Evolutionary conservation across 2,329 filamentous ascomycete genomes (phyloP), one percentile per base, ranked within the genome.

Genomic region (Aspergillus chevalieri): DNA sequence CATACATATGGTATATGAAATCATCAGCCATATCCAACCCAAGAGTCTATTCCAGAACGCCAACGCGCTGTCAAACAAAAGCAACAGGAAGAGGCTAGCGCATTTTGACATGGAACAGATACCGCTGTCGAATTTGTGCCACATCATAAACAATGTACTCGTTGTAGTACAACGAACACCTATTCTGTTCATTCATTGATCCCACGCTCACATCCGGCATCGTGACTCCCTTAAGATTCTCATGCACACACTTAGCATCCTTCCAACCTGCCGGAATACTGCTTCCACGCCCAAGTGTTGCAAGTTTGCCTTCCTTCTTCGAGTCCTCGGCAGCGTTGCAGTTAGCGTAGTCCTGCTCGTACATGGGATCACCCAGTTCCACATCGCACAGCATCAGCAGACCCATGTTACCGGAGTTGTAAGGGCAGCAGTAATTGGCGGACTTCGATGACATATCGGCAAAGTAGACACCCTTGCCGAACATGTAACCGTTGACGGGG

Each of bases 381-480:
- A 87, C 89, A 62, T 95, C 89, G 60, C 89, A 94, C 1, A 95
- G 82, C 15, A 95, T 77, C 3, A 95, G 74, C 3, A 95, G 74
- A 0, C 84, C 89, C 19, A 83, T 81, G 17, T 81, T 79, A n/a
- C 78, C 80, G n/a, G 85, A 86, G 52, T 73, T 78, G 55, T 70
- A 65, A 0, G 81, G 65, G 47, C 68, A 78, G 65, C 88, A 93
- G 71, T 95, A 95, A 59, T 82, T 82, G 14, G 88, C 88, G 2
- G 85, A 89, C 70, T 94, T 95, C 64, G 81, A 86, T 0, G 83
- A 86, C 78, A 90, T 90, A 61, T 94, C 89, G 2, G 89, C 89
- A 2, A 95, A 79, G 64, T 95, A 95, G 43, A 95, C 86, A 42
- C 89, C 89, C 68, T 94, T 94, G 50, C 86, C 89, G 57, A 94